Conservation (phyloP, 371 early-diverging fungal species). For the Mortierella sp. region DNA sequence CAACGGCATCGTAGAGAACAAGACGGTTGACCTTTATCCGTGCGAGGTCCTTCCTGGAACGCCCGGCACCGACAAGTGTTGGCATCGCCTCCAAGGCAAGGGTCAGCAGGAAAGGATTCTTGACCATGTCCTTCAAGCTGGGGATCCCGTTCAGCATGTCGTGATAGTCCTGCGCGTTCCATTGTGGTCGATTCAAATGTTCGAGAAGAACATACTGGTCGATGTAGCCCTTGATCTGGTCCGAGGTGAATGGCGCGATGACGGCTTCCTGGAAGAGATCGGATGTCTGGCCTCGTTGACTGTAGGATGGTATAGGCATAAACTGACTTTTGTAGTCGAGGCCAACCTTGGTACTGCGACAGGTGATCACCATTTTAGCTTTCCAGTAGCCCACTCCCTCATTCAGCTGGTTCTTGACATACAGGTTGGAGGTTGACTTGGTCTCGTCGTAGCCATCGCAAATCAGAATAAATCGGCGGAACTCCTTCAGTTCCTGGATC, state of each 20-base stretch:
- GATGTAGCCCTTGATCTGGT: slow-evolving; percentile 17
- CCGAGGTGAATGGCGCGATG: slow-evolving; percentile 7
- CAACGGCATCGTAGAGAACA: background rate
- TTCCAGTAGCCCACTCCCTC: background rate
- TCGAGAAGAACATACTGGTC: background rate
- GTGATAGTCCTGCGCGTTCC: slow-evolving; percentile 9
- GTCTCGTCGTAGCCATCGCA: slow-evolving; percentile 28
- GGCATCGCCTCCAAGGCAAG: slow-evolving; percentile 14
- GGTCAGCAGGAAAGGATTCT: slow-evolving; percentile 14
- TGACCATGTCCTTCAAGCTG: slow-evolving; percentile 16
- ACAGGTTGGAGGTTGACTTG: background rate
- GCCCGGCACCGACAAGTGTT: background rate
- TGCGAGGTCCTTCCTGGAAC: background rate
- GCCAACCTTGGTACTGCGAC: slow-evolving; percentile 5
- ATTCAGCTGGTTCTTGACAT: background rate
- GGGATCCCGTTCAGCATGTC: slow-evolving; percentile 2
- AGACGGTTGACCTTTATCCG: slow-evolving; percentile 1
- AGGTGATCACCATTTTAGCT: slow-evolving; percentile 16
- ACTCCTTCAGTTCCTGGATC: slow-evolving; percentile 10
- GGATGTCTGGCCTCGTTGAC: background rate
- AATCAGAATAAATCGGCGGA: slow-evolving; percentile 16
- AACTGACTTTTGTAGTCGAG: background rate
- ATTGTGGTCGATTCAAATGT: background rate
- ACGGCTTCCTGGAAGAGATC: slow-evolving; percentile 13
- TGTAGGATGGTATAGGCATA: background rate